phyloP scores from a whole-genome alignment of 805 yeast genomes.

The Barnettozyma pratensis region DNA sequence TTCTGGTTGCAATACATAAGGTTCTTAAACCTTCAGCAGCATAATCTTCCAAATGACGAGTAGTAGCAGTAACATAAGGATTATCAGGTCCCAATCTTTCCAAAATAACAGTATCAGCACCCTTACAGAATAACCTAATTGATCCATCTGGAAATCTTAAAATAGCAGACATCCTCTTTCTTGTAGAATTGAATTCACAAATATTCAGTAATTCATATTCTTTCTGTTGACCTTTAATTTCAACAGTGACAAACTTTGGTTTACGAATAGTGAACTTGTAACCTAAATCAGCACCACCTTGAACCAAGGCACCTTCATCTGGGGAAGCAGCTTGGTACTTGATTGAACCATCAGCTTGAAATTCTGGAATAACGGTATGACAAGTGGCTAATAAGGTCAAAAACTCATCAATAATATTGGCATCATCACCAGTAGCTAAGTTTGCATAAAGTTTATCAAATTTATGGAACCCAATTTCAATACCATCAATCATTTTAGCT shows the following conservation, averaged over 20 bases:
- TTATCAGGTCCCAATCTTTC: conserved; percentile 72
- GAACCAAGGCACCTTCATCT: conserved; percentile 97
- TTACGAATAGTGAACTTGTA: conserved; percentile 79
- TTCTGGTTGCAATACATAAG: conserved; percentile 83
- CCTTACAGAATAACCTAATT: conserved; percentile 85
- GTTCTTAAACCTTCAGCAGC: conserved; percentile 96
- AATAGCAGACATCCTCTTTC: conserved; percentile 96
- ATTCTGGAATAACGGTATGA: conserved; percentile 96
- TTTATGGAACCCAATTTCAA: conserved; percentile 72
- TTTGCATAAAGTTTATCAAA: conserved; percentile 57
- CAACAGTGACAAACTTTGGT: conserved; percentile 75
- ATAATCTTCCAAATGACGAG: conserved; percentile 88
- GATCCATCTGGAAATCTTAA: conserved; percentile 92
- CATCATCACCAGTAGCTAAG: conserved; percentile 41
- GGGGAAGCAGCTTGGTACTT: conserved; percentile 99
- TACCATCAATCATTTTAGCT: conserved; percentile 69
- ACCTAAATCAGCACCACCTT: conserved; percentile 90
- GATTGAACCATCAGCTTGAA: conserved; percentile 53
- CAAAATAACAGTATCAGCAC: conserved; percentile 94
- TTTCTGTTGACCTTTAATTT: conserved; percentile 42
- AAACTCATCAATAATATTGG: conserved; percentile 61
- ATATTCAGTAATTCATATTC: conserved; percentile 78
- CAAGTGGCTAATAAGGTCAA: conserved; percentile 83
- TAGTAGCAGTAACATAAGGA: conserved; percentile 78
- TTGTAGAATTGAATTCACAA: conserved; percentile 95